Evolutionary conservation across 805 yeast species (phyloP).

Genomic region (Teunomyces barrocoloradensis): DNA sequence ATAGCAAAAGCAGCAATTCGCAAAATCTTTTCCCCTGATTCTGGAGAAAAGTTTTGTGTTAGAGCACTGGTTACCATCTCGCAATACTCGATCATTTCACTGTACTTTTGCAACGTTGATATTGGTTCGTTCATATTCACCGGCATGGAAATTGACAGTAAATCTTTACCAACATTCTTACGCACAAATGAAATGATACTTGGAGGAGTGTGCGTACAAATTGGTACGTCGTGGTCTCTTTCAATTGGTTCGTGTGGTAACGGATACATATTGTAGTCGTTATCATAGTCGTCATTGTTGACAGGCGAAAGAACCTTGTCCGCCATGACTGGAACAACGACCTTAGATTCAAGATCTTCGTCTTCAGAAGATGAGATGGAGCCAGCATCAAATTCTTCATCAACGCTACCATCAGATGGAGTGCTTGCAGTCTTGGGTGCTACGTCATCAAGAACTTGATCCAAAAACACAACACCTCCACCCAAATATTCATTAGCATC

Average conservation of each 20-base stretch:
- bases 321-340: not conserved
- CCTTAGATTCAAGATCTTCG: conserved; percentile 2
- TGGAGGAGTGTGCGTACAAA: conserved; percentile 72
- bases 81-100: conserved; percentile 80
- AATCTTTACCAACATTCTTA: conserved; percentile 90
- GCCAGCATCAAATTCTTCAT: conserved; percentile 14
- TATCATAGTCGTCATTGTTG: conserved; percentile 7
- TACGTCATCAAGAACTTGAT: conserved; percentile 7
- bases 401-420: conserved; percentile 16
- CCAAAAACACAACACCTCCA: conserved; percentile 56
- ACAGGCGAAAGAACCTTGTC: conserved; percentile 5
- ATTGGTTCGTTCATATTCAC: conserved; percentile 92
- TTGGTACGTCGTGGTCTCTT: conserved; percentile 58
- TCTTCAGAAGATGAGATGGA: conserved; percentile 16
- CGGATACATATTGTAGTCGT: conserved; percentile 54
- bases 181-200: conserved; percentile 75
- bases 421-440: not conserved
- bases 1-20: conserved; percentile 81
- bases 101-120: conserved; percentile 71
- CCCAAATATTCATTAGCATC: conserved; percentile 65
- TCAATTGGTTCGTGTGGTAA: conserved; percentile 49
- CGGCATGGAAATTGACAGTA: conserved; percentile 86
- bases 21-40: conserved; percentile 57
- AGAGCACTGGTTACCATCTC: conserved; percentile 62
- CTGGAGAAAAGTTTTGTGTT: conserved; percentile 38